Evolutionary conservation across 1,284 basidiomycete species (phyloP).

Genomic region (Exsudoporus floridanus): DNA sequence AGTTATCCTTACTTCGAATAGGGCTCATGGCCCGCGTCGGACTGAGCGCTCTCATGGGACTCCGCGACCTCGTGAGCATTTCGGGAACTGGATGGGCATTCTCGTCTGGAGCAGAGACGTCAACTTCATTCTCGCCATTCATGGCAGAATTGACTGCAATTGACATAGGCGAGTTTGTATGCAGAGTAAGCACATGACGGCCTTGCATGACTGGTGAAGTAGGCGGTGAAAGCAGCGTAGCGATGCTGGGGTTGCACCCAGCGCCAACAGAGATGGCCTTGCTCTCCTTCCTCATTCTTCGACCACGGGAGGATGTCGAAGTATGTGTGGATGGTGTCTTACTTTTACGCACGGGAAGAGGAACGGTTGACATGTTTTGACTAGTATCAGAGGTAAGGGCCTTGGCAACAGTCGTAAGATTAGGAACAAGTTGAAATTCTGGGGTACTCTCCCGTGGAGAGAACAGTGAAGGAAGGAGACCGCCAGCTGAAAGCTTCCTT

Average conservation of each 20-base stretch:
- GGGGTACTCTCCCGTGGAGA: conserved; percentile 8
- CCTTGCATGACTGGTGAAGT: conserved; percentile 15
- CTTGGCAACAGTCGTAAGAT: conserved; percentile 14
- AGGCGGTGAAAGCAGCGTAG: conserved; percentile 30
- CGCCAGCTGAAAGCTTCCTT: conserved; percentile 21
- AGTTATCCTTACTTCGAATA: conserved; percentile 28
- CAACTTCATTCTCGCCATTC: neutral
- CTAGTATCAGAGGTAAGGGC: conserved; percentile 5
- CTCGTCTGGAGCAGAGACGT: neutral
- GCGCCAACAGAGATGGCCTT: neutral
- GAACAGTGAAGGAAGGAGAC: conserved; percentile 14
- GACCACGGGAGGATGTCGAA: conserved; percentile 13
- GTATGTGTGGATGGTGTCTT: neutral
- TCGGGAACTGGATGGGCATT: neutral
- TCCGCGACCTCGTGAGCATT: conserved; percentile 14
- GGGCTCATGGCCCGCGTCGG: conserved; percentile 33
- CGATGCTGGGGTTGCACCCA: conserved; percentile 12
- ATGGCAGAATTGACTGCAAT: neutral
- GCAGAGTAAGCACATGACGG: conserved; percentile 3
- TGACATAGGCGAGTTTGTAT: conserved; percentile 4
- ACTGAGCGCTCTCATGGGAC: conserved; percentile 32
- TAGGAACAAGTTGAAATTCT: conserved; percentile 5
- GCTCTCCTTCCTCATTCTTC: conserved; percentile 19
- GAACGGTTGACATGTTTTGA: neutral
- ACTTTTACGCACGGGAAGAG: neutral